Evolutionary conservation across 306 rosid species (phyloP).

Genomic region (Fagus sylvatica): DNA sequence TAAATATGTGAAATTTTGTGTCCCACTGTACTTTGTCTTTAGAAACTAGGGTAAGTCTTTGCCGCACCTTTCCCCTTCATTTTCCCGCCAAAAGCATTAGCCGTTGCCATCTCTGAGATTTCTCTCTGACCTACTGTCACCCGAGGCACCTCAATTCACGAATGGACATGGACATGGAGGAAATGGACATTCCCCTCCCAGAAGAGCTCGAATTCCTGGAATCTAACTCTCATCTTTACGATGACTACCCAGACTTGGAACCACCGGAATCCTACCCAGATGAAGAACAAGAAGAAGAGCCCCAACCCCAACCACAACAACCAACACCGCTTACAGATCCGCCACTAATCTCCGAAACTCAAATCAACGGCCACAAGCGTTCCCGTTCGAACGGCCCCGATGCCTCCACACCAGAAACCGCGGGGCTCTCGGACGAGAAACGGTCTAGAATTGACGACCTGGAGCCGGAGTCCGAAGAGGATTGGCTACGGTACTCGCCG

Average conservation of each 20-base stretch:
- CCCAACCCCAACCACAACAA: not conserved
- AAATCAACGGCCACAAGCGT: conserved; percentile 57
- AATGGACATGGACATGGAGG: conserved; percentile 61
- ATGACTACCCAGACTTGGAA: conserved; percentile 43
- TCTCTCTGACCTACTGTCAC: not conserved
- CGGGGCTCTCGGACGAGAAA: conserved; percentile 43
- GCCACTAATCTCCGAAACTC: conserved; percentile 16
- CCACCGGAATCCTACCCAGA: conserved; percentile 41
- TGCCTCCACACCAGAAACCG: conserved; percentile 14
- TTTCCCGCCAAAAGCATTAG: conserved; percentile 26
- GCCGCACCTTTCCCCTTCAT: not conserved
- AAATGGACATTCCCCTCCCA: conserved; percentile 69
- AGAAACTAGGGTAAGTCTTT: not conserved
- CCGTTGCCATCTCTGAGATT: not conserved
- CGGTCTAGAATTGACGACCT: conserved; percentile 44
- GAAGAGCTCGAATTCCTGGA: conserved; percentile 90
- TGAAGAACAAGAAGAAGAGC: conserved; percentile 29
- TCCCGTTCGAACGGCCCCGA: conserved; percentile 35
- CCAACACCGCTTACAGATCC: conserved; percentile 24
- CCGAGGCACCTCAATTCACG: not conserved
- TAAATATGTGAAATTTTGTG: no score
- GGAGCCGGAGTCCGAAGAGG: conserved; percentile 35
- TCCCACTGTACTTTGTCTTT: no score
- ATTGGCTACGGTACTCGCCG: conserved; percentile 75
- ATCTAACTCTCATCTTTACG: conserved; percentile 43